Base-by-base conservation (phyloP, 306 rosid genomes). In the Nissolia schottii region DNA sequence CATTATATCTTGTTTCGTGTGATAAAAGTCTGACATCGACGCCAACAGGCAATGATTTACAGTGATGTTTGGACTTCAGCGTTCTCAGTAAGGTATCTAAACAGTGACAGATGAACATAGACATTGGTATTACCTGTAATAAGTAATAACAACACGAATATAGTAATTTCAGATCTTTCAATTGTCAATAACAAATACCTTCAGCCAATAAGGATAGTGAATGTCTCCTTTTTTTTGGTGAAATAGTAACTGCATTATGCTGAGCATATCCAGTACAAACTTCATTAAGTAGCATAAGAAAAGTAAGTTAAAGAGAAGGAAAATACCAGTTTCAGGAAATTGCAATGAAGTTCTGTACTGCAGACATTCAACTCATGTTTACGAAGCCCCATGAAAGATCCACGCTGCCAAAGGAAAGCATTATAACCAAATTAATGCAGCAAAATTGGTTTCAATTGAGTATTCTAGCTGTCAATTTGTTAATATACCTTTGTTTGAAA, bases 121-220 rank as follows among this genome's bases (percentile, higher is more conserved):
- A 81, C 38, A 83, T 22, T 12, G 98, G 96, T 65, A 86, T 71
- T 64, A 79, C 92, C 98, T 93, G 87, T 40, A 70, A 80, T 67
- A 56, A 57, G 86, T 51, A 72, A 78, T 71, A 64, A 65, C 3
- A 38, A 68, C 61, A 46, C 6, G 65, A 49, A 45, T 35, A 27
- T 5, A 57, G 11, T 38, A 67, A 43, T 72, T 22, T 66, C 19
- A 63, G 50, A 75, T 61, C 62, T 49, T 57, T 68, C 70, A 25
- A 35, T 51, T 43, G 20, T 53, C 60, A 51, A 50, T 29, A 64
- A 56, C 20, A 73, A 62, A 41, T 22, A 49, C 55, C 25, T 63
- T 70, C 51, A 2, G 16, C 16, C 15, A 59, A 29, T 18, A 74
- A 70, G 32, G 40, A 82, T 4, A 43, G 23, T 16, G n/a, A 55